Percentiles rank a stretch among this genome's conserved stretches.
Conservation (phyloP, 2,329 filamentous ascomycete genomes). For the Fusarium sacchari region DNA sequence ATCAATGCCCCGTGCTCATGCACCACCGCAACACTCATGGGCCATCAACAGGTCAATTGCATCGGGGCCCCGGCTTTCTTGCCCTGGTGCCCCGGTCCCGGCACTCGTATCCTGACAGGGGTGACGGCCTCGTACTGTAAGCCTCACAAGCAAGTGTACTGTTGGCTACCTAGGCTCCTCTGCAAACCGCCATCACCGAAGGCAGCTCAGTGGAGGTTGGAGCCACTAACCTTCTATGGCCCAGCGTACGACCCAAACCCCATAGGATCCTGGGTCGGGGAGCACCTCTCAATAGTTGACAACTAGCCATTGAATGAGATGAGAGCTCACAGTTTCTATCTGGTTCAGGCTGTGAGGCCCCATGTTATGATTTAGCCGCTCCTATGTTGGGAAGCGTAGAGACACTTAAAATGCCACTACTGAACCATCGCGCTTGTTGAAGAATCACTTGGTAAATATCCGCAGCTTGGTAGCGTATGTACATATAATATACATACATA, state of each 20-base stretch:
- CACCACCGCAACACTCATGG: conserved; percentile 1
- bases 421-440: background rate
- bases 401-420: conserved; percentile 6
- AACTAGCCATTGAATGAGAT: background rate
- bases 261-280: background rate
- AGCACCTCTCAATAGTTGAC: background rate
- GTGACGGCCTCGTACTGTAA: conserved; percentile 31
- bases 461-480: background rate
- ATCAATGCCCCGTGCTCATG: conserved; percentile 16
- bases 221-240: conserved; percentile 1
- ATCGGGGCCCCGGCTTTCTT: conserved; percentile 31
- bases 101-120: conserved; percentile 35
- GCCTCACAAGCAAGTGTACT: conserved; percentile 23
- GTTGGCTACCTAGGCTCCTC: conserved; percentile 11
- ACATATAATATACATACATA: no score
- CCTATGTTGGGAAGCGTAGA: conserved; percentile 13
- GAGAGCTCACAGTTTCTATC: background rate
- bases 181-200: conserved; percentile 20
- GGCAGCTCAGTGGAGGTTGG: conserved; percentile 19
- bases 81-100: conserved; percentile 29
- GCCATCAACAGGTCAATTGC: conserved; percentile 3
- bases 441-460: background rate
- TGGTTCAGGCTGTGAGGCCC: background rate
- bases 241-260: conserved; percentile 15
- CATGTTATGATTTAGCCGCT: background rate